A percentile compares a stretch with the other conserved stretches of the same genome.
These are phyloP conservation scores for Penicillium robsamsonii DNA, from an alignment of 495 filamentous ascomycete species.

Conservation along the genomic window DNA sequence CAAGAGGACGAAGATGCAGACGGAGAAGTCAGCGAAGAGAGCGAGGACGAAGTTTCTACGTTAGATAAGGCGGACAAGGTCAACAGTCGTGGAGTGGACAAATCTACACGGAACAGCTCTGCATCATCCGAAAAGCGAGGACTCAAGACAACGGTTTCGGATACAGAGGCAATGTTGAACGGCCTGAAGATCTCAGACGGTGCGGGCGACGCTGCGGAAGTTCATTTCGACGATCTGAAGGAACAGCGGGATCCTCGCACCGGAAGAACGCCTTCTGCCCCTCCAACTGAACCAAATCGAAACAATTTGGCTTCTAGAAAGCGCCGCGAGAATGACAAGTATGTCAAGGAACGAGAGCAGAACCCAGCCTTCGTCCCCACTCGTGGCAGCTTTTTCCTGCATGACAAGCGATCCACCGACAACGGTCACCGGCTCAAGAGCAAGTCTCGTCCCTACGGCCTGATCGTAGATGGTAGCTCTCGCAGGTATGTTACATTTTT, in stretches of 20 bases:
- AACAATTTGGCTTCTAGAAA: conserved; percentile 62
- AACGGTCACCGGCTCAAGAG: conserved; percentile 52
- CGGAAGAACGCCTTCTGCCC: conserved; percentile 40
- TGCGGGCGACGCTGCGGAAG: conserved; percentile 47
- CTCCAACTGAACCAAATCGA: conserved; percentile 38
- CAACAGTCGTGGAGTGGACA: conserved; percentile 36
- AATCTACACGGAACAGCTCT: conserved; percentile 24
- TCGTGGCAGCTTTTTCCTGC: conserved; percentile 92
- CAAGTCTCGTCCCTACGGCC: conserved; percentile 44
- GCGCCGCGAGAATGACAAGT: conserved; percentile 86
- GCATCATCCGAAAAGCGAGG: conserved; percentile 29
- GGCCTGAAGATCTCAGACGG: conserved; percentile 67
- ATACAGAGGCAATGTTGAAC: conserved; percentile 89
- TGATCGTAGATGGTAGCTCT: conserved; percentile 49
- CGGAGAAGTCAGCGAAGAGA: conserved; percentile 68
- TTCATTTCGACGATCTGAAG: conserved; percentile 65
- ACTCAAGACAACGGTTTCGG: conserved; percentile 48
- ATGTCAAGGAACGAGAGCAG: conserved; percentile 78
- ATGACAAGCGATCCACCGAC: conserved; percentile 81
- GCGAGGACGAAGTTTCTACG: conserved; percentile 59
- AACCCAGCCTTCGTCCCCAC: conserved; percentile 96
- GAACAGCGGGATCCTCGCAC: conserved; percentile 31
- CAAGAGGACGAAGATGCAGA: conserved; percentile 75
- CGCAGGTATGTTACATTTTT: conserved; percentile 31
- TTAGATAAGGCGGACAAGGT: conserved; percentile 38